phyloP scores from a whole-genome alignment of 179 eudicot genomes.

The Silene vulgaris region DNA sequence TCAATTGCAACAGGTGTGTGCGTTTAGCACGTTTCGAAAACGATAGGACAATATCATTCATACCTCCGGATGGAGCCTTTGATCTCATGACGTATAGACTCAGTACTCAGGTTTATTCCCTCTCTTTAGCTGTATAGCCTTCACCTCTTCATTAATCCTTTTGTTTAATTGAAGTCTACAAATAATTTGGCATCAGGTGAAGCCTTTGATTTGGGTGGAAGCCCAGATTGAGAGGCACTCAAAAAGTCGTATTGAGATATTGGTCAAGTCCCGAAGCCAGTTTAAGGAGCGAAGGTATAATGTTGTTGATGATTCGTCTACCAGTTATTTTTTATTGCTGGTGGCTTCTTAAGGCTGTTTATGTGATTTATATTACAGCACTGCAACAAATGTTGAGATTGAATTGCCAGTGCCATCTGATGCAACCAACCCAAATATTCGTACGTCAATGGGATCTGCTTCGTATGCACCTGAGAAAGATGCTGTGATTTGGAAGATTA shows the following conservation, averaged over 20 bases:
- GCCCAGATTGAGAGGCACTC: constrained; percentile 92
- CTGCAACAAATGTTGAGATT: constrained; percentile 93
- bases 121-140: constrained; percentile 1
- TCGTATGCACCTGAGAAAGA: constrained; percentile 88
- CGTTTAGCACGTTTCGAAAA: constrained; percentile 85
- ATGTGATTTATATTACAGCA: constrained; percentile 43
- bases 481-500: constrained; percentile 85
- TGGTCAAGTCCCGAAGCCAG: constrained; percentile 79
- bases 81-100: constrained; percentile 96
- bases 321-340: background rate
- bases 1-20: constrained; percentile 58
- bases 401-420: constrained; percentile 87
- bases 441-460: constrained; percentile 94
- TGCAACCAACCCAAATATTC: constrained; percentile 80
- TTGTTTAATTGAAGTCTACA: background rate
- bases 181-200: constrained; percentile 49
- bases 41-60: constrained; percentile 82
- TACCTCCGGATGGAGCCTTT: constrained; percentile 95
- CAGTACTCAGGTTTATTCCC: constrained; percentile 66
- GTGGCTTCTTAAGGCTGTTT: background rate
- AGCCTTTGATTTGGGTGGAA: constrained; percentile 94
- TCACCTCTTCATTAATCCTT: background rate
- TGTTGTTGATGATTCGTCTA: background rate
- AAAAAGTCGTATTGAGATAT: constrained; percentile 83
- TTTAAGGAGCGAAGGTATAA: constrained; percentile 85